Percentiles rank a stretch among this genome's conserved stretches.
Conservation (phyloP, 192 early-diverging fungal genomes). For the Lobulomyces angularis region DNA sequence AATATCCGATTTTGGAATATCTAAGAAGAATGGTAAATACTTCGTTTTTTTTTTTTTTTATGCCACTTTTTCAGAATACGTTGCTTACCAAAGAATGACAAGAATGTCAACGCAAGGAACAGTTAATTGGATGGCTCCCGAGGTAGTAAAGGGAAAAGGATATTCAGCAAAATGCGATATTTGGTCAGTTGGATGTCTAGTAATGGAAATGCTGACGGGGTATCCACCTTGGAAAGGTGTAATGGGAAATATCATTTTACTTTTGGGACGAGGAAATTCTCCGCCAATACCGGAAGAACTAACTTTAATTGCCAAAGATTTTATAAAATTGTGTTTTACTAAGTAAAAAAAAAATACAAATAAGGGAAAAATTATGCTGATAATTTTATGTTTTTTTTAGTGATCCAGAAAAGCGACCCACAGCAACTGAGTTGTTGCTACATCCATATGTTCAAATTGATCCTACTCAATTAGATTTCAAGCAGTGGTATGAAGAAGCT, state of each 20-base stretch:
- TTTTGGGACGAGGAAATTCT: conserved; percentile 65
- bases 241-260: conserved; percentile 43
- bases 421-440: conserved; percentile 57
- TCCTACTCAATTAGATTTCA: not conserved
- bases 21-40: conserved; percentile 55
- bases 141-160: conserved; percentile 64
- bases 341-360: conserved; percentile 28
- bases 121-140: conserved; percentile 93
- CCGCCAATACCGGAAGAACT: conserved; percentile 71
- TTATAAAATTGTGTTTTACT: conserved; percentile 63
- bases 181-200: conserved; percentile 76
- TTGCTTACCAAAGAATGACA: conserved; percentile 39
- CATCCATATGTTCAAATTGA: conserved; percentile 55
- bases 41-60: conserved; percentile 7
- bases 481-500: no score
- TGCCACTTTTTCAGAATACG: no score
- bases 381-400: conserved; percentile 11
- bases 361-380: not conserved
- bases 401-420: conserved; percentile 64
- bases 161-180: conserved; percentile 92
- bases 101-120: conserved; percentile 79
- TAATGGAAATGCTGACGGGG: conserved; percentile 92
- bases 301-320: conserved; percentile 53
- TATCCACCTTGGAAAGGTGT: conserved; percentile 66
- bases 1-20: conserved; percentile 95